Evolutionary conservation across 495 filamentous ascomycete species (phyloP).

Genomic region (Penicillium turbatum): DNA sequence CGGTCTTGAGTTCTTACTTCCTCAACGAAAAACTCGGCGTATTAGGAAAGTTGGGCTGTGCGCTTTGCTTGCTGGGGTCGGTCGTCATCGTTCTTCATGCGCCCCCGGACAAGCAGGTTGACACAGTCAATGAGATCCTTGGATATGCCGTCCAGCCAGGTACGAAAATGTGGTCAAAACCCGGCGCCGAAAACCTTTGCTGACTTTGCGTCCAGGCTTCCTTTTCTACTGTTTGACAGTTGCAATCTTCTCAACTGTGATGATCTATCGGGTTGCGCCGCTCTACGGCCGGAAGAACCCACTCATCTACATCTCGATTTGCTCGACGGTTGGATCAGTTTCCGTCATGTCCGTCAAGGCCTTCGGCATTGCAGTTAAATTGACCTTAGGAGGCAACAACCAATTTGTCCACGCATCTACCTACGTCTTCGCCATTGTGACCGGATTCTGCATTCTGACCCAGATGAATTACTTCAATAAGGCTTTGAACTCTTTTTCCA

Average conservation of each 20-base stretch:
- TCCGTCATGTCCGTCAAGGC: conserved; percentile 99
- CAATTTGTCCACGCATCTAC: conserved; percentile 91
- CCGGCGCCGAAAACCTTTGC: background rate
- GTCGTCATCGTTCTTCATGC: conserved; percentile 97
- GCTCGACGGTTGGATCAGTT: conserved; percentile 91
- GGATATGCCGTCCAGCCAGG: conserved; percentile 84
- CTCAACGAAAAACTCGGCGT: conserved; percentile 82
- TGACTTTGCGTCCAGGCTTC: conserved; percentile 57
- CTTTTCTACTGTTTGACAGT: conserved; percentile 76
- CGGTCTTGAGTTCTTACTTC: conserved; percentile 91
- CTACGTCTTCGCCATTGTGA: conserved; percentile 94
- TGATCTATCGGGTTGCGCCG: conserved; percentile 94
- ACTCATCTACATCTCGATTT: conserved; percentile 92
- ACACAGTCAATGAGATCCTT: conserved; percentile 83
- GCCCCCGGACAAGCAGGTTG: conserved; percentile 84
- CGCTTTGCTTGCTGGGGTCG: conserved; percentile 91
- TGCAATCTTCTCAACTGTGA: conserved; percentile 74
- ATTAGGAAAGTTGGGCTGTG: conserved; percentile 90
- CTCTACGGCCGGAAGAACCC: conserved; percentile 90
- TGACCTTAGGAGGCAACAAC: conserved; percentile 86
- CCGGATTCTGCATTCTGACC: conserved; percentile 85
- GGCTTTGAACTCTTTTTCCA: conserved; percentile 92
- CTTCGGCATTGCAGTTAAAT: conserved; percentile 92
- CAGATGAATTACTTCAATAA: conserved; percentile 99
- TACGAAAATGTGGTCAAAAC: conserved; percentile 35